Conservation (phyloP, 2,329 filamentous ascomycete species). For the Dendrostoma leiphaemia region DNA sequence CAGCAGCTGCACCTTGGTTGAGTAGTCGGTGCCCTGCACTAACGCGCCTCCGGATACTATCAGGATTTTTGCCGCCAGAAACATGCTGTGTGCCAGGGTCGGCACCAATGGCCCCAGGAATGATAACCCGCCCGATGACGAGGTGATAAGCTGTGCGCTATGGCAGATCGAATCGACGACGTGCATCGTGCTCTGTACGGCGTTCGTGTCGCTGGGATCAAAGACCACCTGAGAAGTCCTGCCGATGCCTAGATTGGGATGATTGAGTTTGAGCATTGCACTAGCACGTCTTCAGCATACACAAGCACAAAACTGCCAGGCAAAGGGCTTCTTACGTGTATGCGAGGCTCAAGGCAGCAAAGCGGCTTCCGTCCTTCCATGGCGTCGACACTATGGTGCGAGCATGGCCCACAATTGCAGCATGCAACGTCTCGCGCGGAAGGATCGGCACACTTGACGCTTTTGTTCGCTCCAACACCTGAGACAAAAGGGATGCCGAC, state of each 20-base stretch:
- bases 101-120: constrained; percentile 22
- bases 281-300: constrained; percentile 21
- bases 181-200: constrained; percentile 22
- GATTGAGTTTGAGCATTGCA: constrained; percentile 29
- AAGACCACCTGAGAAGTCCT: constrained; percentile 1
- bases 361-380: constrained; percentile 25
- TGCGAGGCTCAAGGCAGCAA: constrained; percentile 25
- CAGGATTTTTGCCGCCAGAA: constrained; percentile 25
- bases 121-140: constrained; percentile 13
- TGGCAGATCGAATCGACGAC: constrained; percentile 25
- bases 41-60: constrained; percentile 24
- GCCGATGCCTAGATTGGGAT: constrained; percentile 23
- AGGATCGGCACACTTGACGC: background rate
- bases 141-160: constrained; percentile 20
- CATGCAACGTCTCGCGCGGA: constrained; percentile 19
- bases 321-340: constrained; percentile 25
- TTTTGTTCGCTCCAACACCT: constrained; percentile 22
- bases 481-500: constrained; percentile 26
- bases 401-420: constrained; percentile 22
- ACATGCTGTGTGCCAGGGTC: constrained; percentile 24
- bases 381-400: constrained; percentile 20
- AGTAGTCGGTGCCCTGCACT: constrained; percentile 24
- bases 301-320: constrained; percentile 5
- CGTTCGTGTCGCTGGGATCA: constrained; percentile 13
- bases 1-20: constrained; percentile 24